A percentile compares a stretch with the other conserved stretches of the same genome.
Evolutionary conservation across 169 alveolate genomes (phyloP).

Genomic region (Nephromyces sp.): DNA sequence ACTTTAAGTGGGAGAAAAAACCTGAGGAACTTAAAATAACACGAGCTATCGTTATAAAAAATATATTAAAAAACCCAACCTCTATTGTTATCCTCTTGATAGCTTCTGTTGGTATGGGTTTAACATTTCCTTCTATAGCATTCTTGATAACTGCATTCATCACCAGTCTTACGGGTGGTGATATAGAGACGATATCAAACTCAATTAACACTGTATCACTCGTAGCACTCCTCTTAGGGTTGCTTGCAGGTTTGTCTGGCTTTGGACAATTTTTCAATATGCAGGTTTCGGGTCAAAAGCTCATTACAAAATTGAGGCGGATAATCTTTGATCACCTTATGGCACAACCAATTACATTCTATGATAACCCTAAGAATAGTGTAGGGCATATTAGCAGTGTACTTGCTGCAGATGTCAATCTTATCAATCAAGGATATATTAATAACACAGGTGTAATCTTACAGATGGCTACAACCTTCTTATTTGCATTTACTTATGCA

Average conservation of each 20-base stretch:
- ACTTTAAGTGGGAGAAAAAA: too few relatives aligned
- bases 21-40: too few relatives aligned
- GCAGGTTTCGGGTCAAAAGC: too few relatives aligned
- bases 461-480: background rate
- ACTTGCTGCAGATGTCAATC: background rate
- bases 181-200: too few relatives aligned
- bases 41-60: too few relatives aligned
- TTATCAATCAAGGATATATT: background rate
- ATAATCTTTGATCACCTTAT: background rate
- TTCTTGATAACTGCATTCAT: background rate
- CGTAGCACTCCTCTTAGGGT: too few relatives aligned
- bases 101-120: too few relatives aligned
- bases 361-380: background rate
- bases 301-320: background rate
- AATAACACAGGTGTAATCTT: background rate
- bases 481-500: background rate
- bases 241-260: too few relatives aligned
- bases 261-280: too few relatives aligned
- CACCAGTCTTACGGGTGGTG: background rate
- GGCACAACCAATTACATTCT: background rate
- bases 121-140: background rate
- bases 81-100: too few relatives aligned
- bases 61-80: too few relatives aligned
- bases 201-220: too few relatives aligned
- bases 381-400: background rate